Percentiles rank a stretch among this genome's conserved stretches.
Conservation (phyloP, 768 basidiomycete genomes). For the Naganishia antarctica region DNA sequence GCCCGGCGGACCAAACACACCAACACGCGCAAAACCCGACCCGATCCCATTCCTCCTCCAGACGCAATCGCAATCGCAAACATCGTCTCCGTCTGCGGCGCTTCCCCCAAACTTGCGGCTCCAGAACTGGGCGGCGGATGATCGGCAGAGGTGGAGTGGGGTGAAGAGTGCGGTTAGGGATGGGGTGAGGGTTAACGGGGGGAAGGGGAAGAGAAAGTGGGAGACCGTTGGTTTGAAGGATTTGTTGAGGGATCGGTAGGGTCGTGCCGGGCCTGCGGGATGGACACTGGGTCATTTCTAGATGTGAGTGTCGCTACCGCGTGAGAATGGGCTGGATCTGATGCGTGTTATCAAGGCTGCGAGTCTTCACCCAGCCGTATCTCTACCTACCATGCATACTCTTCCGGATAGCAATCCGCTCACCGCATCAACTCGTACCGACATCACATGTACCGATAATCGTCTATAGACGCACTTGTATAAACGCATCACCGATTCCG, state of each 20-base stretch:
- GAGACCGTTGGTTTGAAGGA: constrained; percentile 36
- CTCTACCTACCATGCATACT: too few relatives aligned
- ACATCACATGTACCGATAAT: too few relatives aligned
- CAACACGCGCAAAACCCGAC: constrained; percentile 28
- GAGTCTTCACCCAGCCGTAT: too few relatives aligned
- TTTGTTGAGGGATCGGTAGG: constrained; percentile 35
- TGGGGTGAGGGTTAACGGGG: constrained; percentile 28
- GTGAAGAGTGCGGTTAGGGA: constrained; percentile 28
- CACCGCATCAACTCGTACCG: too few relatives aligned
- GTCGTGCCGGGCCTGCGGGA: too few relatives aligned
- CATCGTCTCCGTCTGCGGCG: background rate
- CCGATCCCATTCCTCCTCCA: constrained; percentile 24
- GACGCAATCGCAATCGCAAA: background rate
- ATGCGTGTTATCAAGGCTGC: too few relatives aligned
- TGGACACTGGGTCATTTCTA: too few relatives aligned
- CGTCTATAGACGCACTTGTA: too few relatives aligned
- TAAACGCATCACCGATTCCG: too few relatives aligned
- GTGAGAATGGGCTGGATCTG: too few relatives aligned
- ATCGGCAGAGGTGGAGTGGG: constrained; percentile 33
- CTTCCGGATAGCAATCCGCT: too few relatives aligned
- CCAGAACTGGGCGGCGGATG: constrained; percentile 33
- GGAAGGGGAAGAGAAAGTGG: constrained; percentile 30
- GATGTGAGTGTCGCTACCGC: too few relatives aligned
- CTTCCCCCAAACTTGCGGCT: constrained; percentile 37
- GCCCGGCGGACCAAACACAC: constrained; percentile 13